A percentile compares a stretch with the other conserved stretches of the same genome.
Evolutionary conservation across 805 yeast species (phyloP).

Genomic region (Teunomyces pallodes): DNA sequence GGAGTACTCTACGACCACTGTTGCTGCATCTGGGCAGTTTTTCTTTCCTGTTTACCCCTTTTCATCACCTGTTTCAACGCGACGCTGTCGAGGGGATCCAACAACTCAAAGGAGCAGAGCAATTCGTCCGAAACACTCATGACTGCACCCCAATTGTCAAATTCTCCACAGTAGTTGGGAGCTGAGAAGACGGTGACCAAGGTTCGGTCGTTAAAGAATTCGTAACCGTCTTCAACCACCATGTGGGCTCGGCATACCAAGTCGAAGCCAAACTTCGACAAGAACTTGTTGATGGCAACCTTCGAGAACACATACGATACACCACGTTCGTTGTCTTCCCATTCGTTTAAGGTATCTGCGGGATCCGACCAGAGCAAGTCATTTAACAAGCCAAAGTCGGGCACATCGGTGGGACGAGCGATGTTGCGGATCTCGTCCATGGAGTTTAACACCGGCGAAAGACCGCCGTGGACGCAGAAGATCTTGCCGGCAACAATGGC

Average conservation of each 20-base stretch:
- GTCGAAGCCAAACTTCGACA: conserved; percentile 73
- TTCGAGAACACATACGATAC: conserved; percentile 78
- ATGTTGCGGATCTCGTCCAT: conserved; percentile 74
- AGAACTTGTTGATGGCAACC: conserved; percentile 75
- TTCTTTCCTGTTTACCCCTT: conserved; percentile 85
- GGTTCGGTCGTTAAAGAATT: conserved; percentile 68
- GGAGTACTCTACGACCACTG: conserved; percentile 1
- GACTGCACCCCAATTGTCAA: conserved; percentile 96
- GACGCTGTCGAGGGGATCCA: conserved; percentile 90
- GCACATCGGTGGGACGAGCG: conserved; percentile 82
- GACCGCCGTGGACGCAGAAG: conserved; percentile 86
- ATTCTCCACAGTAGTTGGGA: conserved; percentile 79
- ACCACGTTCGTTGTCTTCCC: conserved; percentile 88
- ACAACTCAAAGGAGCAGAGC: conserved; percentile 85
- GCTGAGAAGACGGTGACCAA: conserved; percentile 74
- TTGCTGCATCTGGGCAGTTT: conserved; percentile 44
- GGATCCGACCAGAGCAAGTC: conserved; percentile 86
- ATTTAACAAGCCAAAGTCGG: conserved; percentile 75
- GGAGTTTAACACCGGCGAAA: conserved; percentile 68
- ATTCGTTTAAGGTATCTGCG: conserved; percentile 75
- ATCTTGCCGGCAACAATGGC: conserved; percentile 95
- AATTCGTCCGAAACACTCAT: conserved; percentile 95
- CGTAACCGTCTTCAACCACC: conserved; percentile 84
- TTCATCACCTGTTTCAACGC: conserved; percentile 95
- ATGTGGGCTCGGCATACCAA: conserved; percentile 83